Conservation (phyloP, 2,329 filamentous ascomycete species). For the Botrytis fragariae region DNA sequence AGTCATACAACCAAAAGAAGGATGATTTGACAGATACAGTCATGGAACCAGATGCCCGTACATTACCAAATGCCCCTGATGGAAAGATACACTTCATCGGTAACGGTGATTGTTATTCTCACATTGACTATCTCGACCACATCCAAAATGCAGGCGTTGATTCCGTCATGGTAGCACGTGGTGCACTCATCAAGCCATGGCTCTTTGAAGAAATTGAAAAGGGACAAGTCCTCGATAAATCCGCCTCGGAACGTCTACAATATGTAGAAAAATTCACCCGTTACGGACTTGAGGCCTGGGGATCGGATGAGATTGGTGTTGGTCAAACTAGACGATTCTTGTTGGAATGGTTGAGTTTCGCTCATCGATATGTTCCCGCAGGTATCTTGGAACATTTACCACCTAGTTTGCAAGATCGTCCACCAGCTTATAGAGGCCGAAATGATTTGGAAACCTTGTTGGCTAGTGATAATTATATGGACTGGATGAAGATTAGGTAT, state of each 20-base stretch:
- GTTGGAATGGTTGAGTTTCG: constrained; percentile 93
- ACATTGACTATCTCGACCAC: constrained; percentile 79
- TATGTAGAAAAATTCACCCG: constrained; percentile 88
- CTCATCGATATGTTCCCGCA: constrained; percentile 85
- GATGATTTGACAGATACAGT: constrained; percentile 71
- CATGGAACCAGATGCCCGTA: constrained; percentile 71
- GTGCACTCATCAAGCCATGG: constrained; percentile 96
- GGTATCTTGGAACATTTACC: constrained; percentile 86
- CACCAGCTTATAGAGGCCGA: constrained; percentile 77
- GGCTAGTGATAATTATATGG: constrained; percentile 85
- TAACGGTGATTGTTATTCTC: constrained; percentile 95
- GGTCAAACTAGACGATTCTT: constrained; percentile 89
- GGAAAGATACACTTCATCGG: constrained; percentile 86
- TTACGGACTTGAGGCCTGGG: constrained; percentile 92
- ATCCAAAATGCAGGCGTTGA: constrained; percentile 78
- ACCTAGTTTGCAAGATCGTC: constrained; percentile 83
- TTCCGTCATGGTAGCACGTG: constrained; percentile 95
- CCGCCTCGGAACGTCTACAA: constrained; percentile 76
- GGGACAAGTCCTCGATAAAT: constrained; percentile 94
- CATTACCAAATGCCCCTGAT: constrained; percentile 62
- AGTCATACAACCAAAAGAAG: constrained; percentile 69
- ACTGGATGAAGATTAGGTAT: constrained; percentile 98
- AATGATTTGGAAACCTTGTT: constrained; percentile 94
- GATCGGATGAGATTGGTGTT: constrained; percentile 89
- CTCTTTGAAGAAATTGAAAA: constrained; percentile 93